phyloP scores from a whole-genome alignment of 129 eudicot species.

The Helianthus tuberosus region DNA sequence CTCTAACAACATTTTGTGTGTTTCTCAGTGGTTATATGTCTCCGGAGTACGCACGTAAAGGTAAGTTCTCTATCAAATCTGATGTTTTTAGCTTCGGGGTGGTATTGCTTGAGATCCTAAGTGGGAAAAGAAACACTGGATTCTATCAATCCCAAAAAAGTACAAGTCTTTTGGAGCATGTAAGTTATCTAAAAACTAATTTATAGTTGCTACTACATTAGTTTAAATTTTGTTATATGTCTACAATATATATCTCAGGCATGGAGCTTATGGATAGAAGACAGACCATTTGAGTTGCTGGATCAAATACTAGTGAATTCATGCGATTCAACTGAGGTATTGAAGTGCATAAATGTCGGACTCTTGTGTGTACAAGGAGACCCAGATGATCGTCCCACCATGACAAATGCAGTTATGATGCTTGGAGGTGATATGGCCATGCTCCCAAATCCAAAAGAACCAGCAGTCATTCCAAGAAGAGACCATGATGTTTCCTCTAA shows the following conservation, averaged over 20 bases:
- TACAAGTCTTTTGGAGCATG: constrained; percentile 36
- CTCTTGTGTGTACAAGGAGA: constrained; percentile 38
- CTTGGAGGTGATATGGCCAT: constrained; percentile 23
- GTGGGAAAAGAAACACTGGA: constrained; percentile 42
- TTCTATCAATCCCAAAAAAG: constrained; percentile 15
- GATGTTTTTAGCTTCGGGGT: constrained; percentile 41
- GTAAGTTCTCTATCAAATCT: constrained; percentile 28
- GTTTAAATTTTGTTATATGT: not conserved
- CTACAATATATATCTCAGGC: constrained; percentile 8
- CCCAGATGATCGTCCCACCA: constrained; percentile 33
- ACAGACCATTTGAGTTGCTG: constrained; percentile 15
- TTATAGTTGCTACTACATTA: not conserved
- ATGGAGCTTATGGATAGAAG: constrained; percentile 32
- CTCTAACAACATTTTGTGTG: constrained; percentile 8
- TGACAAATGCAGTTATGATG: constrained; percentile 33
- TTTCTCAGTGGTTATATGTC: constrained; percentile 40
- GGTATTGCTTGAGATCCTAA: constrained; percentile 31
- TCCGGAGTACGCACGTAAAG: constrained; percentile 37
- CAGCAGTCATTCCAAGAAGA: constrained; percentile 28
- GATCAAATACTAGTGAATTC: constrained; percentile 20
- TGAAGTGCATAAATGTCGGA: constrained; percentile 31
- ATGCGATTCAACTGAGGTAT: constrained; percentile 18
- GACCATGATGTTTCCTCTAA: not conserved
- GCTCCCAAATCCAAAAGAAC: constrained; percentile 38
- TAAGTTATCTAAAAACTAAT: constrained; percentile 27